Conservation (phyloP, 2,329 filamentous ascomycete species). For the Stemphylium vesicarium region DNA sequence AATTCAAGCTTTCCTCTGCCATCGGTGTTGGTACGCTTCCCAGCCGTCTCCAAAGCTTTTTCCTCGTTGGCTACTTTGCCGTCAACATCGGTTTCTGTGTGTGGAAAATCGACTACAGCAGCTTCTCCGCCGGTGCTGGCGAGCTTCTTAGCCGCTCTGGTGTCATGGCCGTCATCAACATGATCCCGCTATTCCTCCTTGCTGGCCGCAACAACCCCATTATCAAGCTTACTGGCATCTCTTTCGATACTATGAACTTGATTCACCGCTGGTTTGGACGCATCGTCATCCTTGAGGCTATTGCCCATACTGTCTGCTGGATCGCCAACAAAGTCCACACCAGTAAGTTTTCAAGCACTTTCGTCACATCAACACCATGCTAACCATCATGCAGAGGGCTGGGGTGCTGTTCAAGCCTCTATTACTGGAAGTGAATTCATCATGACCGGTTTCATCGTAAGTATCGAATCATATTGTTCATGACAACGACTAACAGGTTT, state of each 20-base stretch:
- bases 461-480: conserved; percentile 59
- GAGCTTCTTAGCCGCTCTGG: conserved; percentile 70
- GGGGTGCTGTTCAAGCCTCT: conserved; percentile 53
- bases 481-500: conserved; percentile 62
- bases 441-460: conserved; percentile 68
- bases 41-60: conserved; percentile 56
- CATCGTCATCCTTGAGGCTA: conserved; percentile 72
- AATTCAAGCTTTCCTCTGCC: conserved; percentile 58
- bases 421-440: conserved; percentile 58
- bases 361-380: not conserved
- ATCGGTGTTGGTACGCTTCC: conserved; percentile 59
- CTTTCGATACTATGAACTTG: conserved; percentile 83
- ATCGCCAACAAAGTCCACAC: conserved; percentile 54
- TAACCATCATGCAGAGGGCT: conserved; percentile 53
- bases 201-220: conserved; percentile 80
- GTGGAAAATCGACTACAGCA: conserved; percentile 65
- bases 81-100: conserved; percentile 56
- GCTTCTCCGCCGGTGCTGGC: conserved; percentile 78
- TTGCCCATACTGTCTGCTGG: conserved; percentile 70
- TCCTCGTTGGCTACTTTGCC: conserved; percentile 56
- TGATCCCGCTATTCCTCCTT: conserved; percentile 77
- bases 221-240: conserved; percentile 73
- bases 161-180: conserved; percentile 74
- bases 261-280: conserved; percentile 82
- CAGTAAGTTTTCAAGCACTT: conserved; percentile 27